Evolutionary conservation across 2,329 filamentous ascomycete species (phyloP).

Genomic region (Pyrenochaeta sp.): DNA sequence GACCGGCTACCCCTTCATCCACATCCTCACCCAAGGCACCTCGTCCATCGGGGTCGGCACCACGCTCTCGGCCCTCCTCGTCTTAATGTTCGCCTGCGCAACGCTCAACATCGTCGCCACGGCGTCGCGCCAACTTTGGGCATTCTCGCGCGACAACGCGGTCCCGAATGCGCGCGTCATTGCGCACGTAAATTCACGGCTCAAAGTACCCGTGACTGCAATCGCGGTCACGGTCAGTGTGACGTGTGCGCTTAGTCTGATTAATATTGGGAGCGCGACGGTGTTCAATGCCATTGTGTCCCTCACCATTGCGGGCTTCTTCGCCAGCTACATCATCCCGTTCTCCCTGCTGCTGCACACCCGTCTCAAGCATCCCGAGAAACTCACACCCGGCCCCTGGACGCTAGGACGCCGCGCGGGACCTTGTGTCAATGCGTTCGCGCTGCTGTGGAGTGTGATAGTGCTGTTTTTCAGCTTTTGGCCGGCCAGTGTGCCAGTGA

Average conservation of each 20-base stretch:
- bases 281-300: constrained; percentile 31
- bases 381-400: constrained; percentile 11
- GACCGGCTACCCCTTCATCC: constrained; percentile 47
- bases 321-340: constrained; percentile 25
- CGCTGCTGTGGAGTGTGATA: constrained; percentile 19
- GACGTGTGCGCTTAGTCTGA: constrained; percentile 18
- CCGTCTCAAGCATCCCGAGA: constrained; percentile 11
- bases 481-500: constrained; percentile 24
- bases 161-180: constrained; percentile 43
- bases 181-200: constrained; percentile 14
- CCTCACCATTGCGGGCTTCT: constrained; percentile 23
- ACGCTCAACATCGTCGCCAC: constrained; percentile 34
- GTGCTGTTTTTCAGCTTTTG: constrained; percentile 31
- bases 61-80: constrained; percentile 26
- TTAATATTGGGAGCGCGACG: constrained; percentile 24
- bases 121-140: constrained; percentile 35
- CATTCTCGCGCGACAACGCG: constrained; percentile 27
- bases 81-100: constrained; percentile 26
- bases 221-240: constrained; percentile 15
- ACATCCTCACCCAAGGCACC: constrained; percentile 40
- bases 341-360: constrained; percentile 19
- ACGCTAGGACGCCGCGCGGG: constrained; percentile 20
- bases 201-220: constrained; percentile 25
- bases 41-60: constrained; percentile 24
- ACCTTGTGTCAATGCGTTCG: constrained; percentile 16